phyloP scores from a whole-genome alignment of 2,329 filamentous ascomycete genomes.

The Tolypocladium cylindrosporum region DNA sequence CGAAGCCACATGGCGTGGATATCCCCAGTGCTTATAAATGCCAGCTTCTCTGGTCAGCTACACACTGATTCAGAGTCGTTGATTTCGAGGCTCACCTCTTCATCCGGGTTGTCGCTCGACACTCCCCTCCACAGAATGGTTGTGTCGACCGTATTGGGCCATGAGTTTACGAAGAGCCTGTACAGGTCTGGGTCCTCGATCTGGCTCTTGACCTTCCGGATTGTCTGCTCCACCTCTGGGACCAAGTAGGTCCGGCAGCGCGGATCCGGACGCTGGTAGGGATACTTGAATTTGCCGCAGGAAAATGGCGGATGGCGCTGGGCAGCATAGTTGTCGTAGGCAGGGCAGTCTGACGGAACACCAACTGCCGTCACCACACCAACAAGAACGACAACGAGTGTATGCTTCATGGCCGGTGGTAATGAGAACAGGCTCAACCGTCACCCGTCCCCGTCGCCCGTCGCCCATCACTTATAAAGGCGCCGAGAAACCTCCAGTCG shows the following conservation, averaged over 20 bases:
- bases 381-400: conserved; percentile 19
- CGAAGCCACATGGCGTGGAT: conserved; percentile 92
- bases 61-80: not conserved
- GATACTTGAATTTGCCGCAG: conserved; percentile 63
- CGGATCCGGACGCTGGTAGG: conserved; percentile 67
- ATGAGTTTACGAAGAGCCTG: conserved; percentile 62
- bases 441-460: not conserved
- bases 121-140: conserved; percentile 59
- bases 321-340: conserved; percentile 23
- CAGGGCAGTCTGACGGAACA: conserved; percentile 20
- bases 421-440: not conserved
- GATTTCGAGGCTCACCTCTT: conserved; percentile 34
- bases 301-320: conserved; percentile 59
- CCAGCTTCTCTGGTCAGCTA: conserved; percentile 37
- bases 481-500: not conserved
- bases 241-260: conserved; percentile 77
- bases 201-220: conserved; percentile 53
- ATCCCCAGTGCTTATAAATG: conserved; percentile 76
- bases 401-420: not conserved
- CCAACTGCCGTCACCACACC: conserved; percentile 12
- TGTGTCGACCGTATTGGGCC: conserved; percentile 67
- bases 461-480: not conserved
- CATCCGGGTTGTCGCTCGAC: conserved; percentile 43
- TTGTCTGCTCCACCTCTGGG: conserved; percentile 64
- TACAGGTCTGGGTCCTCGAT: conserved; percentile 70